Conservation (phyloP, 495 filamentous ascomycete genomes). For the Lasiosphaeriaceae sp. region DNA sequence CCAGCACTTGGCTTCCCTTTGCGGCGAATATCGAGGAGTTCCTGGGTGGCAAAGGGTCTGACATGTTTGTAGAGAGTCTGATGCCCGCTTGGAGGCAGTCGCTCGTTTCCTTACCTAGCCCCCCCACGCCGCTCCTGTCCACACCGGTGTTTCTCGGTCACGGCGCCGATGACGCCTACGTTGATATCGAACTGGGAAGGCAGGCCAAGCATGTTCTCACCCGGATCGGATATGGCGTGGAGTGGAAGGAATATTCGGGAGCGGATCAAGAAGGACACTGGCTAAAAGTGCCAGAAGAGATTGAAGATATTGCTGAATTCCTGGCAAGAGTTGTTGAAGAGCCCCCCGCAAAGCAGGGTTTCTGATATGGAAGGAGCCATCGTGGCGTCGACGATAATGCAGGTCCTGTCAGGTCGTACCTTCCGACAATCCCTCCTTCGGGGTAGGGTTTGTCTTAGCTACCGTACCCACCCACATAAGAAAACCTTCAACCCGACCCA, state of each 20-base stretch:
- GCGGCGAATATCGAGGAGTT: conserved; percentile 8
- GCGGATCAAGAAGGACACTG: conserved; percentile 22
- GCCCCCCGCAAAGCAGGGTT: too few relatives aligned
- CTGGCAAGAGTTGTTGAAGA: background rate
- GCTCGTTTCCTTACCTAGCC: background rate
- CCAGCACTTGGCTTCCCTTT: conserved; percentile 53
- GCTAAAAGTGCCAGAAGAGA: conserved; percentile 20
- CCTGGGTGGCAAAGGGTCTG: background rate
- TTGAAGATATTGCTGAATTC: conserved; percentile 21
- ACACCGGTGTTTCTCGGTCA: conserved; percentile 15
- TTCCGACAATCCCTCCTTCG: too few relatives aligned
- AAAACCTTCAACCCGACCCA: too few relatives aligned
- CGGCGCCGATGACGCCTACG: conserved; percentile 15
- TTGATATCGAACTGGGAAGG: conserved; percentile 17
- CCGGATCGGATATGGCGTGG: conserved; percentile 10
- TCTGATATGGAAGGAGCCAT: too few relatives aligned
- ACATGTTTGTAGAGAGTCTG: background rate
- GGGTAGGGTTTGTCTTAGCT: too few relatives aligned
- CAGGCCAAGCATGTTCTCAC: conserved; percentile 5
- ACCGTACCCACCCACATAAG: too few relatives aligned
- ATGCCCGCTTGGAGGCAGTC: background rate
- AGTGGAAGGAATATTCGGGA: conserved; percentile 6
- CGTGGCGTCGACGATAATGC: too few relatives aligned
- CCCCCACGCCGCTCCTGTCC: background rate
- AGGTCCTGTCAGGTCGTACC: too few relatives aligned